Base-by-base conservation (phyloP, 2,329 filamentous ascomycete genomes). In the Didymella lethalis region DNA sequence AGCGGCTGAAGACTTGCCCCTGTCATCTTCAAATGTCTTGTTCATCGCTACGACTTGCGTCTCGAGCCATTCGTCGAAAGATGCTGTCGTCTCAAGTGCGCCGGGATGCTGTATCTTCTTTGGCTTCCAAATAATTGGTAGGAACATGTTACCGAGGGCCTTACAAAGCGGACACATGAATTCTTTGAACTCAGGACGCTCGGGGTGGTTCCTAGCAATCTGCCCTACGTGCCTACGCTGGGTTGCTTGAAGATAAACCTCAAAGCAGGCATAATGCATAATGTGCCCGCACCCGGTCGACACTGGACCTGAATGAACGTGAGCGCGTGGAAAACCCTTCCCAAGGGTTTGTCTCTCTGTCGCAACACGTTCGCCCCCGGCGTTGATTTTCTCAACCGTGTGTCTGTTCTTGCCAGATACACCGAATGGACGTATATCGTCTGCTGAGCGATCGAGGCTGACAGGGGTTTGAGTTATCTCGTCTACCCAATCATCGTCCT, bases 161-260 rank as follows among this genome's bases (percentile, higher is more conserved):
- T 99, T 99, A 81, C 95, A 99, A 0, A 99, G 83, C 1, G 95
- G 95, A 68, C 95, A 99, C 54, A 98, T 91, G 75, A 99, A 99
- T 70, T 99, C 95, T 63, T 96, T 90, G 43, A 86, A 82, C 20
- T 85, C 83, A 2, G 92, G 84, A 54, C 89, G 85, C 75, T 99
- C 96, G 0, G 95, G 95, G 68, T 98, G 95, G 68, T 97, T 92
- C 14, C 95, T 86, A 7, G 95, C 93, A 75, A 99, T 97, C 75
- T 99, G 95, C 69, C 95, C 92, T 20, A 86, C 86, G 73, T 99
- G 96, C 38, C 95, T 87, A 60, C 93, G 86, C 52, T 89, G 84
- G 0, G 92, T 96, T 4, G 94, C 92, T 45, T 91, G 87, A 64
- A 92, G 90, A 72, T 98, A 99, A 40, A 90, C 86, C 70, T 97